Base-by-base conservation (phyloP, 495 filamentous ascomycete genomes). In the Lepidopterella palustris region DNA sequence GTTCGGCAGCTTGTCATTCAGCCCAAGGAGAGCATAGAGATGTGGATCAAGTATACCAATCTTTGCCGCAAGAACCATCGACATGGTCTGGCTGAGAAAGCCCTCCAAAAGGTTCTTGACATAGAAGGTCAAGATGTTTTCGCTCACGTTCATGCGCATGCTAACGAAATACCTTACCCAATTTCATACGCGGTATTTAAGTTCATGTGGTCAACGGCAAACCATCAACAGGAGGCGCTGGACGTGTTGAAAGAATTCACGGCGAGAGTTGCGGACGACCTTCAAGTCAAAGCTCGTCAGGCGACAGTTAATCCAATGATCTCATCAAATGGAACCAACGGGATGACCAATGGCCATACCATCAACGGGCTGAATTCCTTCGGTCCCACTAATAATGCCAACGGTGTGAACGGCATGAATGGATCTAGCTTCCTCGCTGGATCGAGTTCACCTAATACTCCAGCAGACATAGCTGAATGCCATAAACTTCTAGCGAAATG, bases 31-130 rank as follows among this genome's bases (percentile, higher is more conserved):
- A 96, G 97, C 63, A 88, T 95, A 79, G 87, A 93, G 67, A 97
- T 97, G 90, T 95, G 88, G 80, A 97, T 97, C 76, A 99, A 99
- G 69, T 97, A 96, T 67, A 89, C 95, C 60, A 97, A 97, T 64
- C 81, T 99, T 6, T 99, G 93, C 72, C 87, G 93, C 65, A 99
- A 97, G 70, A 95, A 90, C 28, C 87, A 89, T 53, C 86, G 93
- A 9, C 92, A 90, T 77, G 93, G 92, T 13, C 81, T 99, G n/a
- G 95, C 92, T 2, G 93, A 97, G 76, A 92, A 95, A 71, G 90
- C 90, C n/a, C 76, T 99, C 45, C 89, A 90, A 67, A 86, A 84
- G 27, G 78, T 90, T 10, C 81, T 89, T n/a, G 83, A 84, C 27
- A 78, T 87, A 13, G 83, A 87, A 45, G 73, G 74, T 1, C 76